Base-by-base conservation (phyloP, 2,329 filamentous ascomycete genomes). In the Leptodontidium sp. region DNA sequence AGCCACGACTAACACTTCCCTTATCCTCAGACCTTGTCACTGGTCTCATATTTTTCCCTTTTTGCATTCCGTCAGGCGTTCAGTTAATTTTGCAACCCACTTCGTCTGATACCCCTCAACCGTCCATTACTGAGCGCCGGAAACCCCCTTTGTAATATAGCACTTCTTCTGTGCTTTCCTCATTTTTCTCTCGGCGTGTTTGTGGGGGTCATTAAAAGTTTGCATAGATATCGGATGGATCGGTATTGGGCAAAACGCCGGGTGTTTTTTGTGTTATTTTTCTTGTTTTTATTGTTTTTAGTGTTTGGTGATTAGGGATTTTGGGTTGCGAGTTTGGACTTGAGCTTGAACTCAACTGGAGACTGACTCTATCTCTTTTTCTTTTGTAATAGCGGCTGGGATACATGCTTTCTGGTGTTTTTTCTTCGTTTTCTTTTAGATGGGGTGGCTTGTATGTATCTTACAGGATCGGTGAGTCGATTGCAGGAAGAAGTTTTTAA, bases 381-480 rank as follows among this genome's bases (percentile, higher is more conserved):
- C 35, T 45, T 61, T 43, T 53, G 21, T 61, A 35, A 49, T 47
- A 49, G 38, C 38, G n/a, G 52, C 21, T 24, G 45, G 45, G 21
- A 38, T 2, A 40, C 4, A 40, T 12, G 38, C 38, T 40, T 40
- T 40, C 38, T 40, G 38, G 38, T 12, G 8, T 40, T 35, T 55
- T 58, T 26, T 15, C 15, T 12, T 32, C 29, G 50, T 32, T 21
- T 61, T 3, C 17, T 47, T n/a, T 47, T 47, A 45, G 43, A 61
- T 53, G n/a, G 55, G 57, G 57, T 40, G 38, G 62, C 38, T 53
- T 62, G 38, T 62, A 47, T 66, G 65, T 66, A 62, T 15, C 62
- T 49, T 17, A 55, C 29, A 26, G 52, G 38, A 40, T 12, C 11
- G 50, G 21, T 29, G 14, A 11, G 8, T 40, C 8, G 2, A 32